Evolutionary conservation across 495 filamentous ascomycete genomes (phyloP), one percentile per base, ranked within the genome.

Genomic region (Xylaria intraflava): DNA sequence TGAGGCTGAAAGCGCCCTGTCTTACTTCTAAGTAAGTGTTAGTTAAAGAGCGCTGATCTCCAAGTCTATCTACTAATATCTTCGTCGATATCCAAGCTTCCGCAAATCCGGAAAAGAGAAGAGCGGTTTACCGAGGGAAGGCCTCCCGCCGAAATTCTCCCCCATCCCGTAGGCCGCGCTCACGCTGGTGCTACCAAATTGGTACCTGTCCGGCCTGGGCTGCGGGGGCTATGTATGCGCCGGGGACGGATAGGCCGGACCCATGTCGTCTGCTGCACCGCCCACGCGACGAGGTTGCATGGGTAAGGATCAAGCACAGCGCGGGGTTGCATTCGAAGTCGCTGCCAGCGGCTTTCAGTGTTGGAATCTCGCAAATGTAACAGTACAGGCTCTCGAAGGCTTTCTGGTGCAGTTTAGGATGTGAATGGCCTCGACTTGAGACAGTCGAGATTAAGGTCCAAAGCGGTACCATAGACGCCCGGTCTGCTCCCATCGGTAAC

Each of bases 281-380:
- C 52, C 52, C 52, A 55, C 52, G 52, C 52, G 52, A 26, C 52
- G 52, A 49, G 24, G 52, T 55, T 55, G 45, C 52, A 55, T 48
- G 38, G 16, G 26, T 27, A 12, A 49, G 45, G 44, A 31, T 55
- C 26, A 22, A 41, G n/a, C 11, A 27, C 44, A 55, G 36, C 45
- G 17, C 20, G 40, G 33, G 38, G 52, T 55, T 48, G 36, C 52
- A 55, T 46, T 55, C 45, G 52, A 36, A 26, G 12, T 42, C 43
- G 39, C 51, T 46, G 20, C 33, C 29, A 26, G 43, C 14, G 43
- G 1, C 14, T 27, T 29, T 24, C 26, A 26, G 38, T 38, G 7
- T 51, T 41, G 17, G 26, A 51, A 17, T 10, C 36, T 24, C 16
- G 7, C 2, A 23, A 17, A 29, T n/a, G 40, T 30, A 33, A 6